A percentile compares a stretch with the other conserved stretches of the same genome.
Conservation (phyloP, 192 early-diverging fungal genomes). For the Coemansia sp. region DNA sequence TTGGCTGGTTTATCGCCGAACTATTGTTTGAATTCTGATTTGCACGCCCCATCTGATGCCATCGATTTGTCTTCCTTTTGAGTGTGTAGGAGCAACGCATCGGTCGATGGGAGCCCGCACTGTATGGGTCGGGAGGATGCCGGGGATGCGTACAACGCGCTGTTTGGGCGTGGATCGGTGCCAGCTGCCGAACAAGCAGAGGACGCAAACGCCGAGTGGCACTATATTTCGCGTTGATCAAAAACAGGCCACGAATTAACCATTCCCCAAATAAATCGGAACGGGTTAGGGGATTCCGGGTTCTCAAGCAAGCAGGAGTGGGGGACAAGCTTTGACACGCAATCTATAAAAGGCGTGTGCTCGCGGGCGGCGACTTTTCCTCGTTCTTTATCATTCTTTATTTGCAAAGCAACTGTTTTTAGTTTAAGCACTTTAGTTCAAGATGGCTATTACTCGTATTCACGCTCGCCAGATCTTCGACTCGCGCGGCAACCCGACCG, state of each 20-base stretch:
- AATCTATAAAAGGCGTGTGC: background rate
- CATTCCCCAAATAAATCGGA: too few relatives aligned
- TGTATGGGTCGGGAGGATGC: constrained; percentile 15
- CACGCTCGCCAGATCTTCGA: constrained; percentile 98
- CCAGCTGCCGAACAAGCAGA: background rate
- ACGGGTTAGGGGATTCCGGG: background rate
- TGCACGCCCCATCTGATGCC: too few relatives aligned
- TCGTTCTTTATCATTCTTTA: background rate
- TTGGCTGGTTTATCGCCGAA: constrained; percentile 6
- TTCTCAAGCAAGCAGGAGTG: too few relatives aligned
- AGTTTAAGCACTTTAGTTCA: constrained; percentile 3
- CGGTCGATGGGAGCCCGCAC: constrained; percentile 29
- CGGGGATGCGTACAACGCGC: constrained; percentile 19
- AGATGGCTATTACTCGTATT: constrained; percentile 72
- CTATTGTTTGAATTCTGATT: background rate
- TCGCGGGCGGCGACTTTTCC: background rate
- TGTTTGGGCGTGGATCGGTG: constrained; percentile 15
- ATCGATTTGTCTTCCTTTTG: background rate
- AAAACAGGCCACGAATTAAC: too few relatives aligned
- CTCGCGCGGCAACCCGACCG: constrained; percentile 98
- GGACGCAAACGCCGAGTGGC: constrained; percentile 7
- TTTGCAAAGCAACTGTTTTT: background rate
- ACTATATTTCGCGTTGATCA: constrained; percentile 20
- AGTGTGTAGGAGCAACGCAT: constrained; percentile 35
- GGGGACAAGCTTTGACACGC: background rate